These are phyloP conservation scores for Populus simonii DNA, from an alignment of 345 rosid genomes.

Conservation along the genomic window DNA sequence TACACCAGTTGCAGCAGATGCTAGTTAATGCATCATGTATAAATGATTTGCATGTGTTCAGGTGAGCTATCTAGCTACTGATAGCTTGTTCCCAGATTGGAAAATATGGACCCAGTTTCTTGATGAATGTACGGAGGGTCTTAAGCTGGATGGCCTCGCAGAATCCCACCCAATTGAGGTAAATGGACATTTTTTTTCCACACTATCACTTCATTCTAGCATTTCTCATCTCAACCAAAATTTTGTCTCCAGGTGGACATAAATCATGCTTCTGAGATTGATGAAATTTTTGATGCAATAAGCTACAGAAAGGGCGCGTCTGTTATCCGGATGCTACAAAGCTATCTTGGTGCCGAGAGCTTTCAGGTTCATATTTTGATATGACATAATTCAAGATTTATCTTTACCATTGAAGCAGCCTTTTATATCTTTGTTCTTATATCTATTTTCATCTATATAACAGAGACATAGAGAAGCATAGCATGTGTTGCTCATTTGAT, in stretches of 20 bases:
- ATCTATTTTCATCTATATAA: too few relatives aligned
- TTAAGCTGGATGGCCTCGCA: slow-evolving; percentile 86
- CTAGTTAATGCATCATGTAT: slow-evolving; percentile 5
- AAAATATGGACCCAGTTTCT: slow-evolving; percentile 98
- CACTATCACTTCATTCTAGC: background rate
- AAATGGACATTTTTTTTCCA: slow-evolving; percentile 2
- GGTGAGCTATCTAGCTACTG: slow-evolving; percentile 96
- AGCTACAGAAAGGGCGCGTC: slow-evolving; percentile 95
- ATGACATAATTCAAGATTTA: background rate
- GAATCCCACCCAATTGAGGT: slow-evolving; percentile 99
- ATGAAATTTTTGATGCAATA: slow-evolving; percentile 94
- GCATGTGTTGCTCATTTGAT: background rate
- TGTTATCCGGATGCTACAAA: slow-evolving; percentile 91
- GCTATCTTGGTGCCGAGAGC: slow-evolving; percentile 85
- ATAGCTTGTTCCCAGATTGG: slow-evolving; percentile 94
- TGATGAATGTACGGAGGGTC: slow-evolving; percentile 77
- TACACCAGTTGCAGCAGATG: background rate
- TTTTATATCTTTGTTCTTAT: background rate
- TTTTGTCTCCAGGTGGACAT: slow-evolving; percentile 65
- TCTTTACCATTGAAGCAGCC: background rate
- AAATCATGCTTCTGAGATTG: slow-evolving; percentile 83
- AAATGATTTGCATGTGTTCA: slow-evolving; percentile 34
- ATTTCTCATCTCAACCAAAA: slow-evolving; percentile 2
- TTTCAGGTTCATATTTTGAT: slow-evolving; percentile 66
- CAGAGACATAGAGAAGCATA: too few relatives aligned